These are phyloP conservation scores for Cinnamomum chago DNA, from an alignment of 164 flowering plant species.

Conservation along the genomic window DNA sequence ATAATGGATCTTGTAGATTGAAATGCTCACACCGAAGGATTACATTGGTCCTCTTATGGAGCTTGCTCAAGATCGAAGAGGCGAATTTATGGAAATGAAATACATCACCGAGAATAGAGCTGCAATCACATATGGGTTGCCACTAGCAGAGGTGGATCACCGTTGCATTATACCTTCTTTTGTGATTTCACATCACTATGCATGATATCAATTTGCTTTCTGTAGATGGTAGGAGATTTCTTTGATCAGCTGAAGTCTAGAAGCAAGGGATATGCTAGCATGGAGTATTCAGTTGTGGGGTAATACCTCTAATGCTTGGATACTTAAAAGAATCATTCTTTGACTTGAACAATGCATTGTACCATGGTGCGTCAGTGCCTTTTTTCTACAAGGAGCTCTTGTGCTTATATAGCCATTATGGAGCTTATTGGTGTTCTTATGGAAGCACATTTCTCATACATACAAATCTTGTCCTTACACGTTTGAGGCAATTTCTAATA, in stretches of 20 bases:
- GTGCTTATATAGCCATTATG: not conserved
- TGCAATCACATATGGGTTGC: conserved; percentile 70
- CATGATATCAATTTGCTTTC: not conserved
- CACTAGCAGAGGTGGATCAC: conserved; percentile 79
- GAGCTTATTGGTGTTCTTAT: not conserved
- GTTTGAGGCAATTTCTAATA: not conserved
- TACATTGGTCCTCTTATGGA: conserved; percentile 96
- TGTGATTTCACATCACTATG: not conserved
- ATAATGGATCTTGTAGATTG: conserved; percentile 51
- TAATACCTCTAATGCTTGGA: conserved; percentile 22
- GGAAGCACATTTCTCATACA: not conserved
- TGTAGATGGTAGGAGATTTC: conserved; percentile 99
- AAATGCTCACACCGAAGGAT: conserved; percentile 94
- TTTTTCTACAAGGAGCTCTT: too few species aligned
- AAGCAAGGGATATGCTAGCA: conserved; percentile 98
- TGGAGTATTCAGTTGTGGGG: conserved; percentile 91
- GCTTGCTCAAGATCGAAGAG: conserved; percentile 91
- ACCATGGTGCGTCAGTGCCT: not conserved
- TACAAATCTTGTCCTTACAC: not conserved
- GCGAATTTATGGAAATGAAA: conserved; percentile 88
- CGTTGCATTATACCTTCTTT: not conserved
- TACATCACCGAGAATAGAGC: conserved; percentile 84
- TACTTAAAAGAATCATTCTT: not conserved
- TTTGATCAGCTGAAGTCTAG: conserved; percentile 96
- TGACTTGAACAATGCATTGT: too few species aligned